Conservation (phyloP, 1,284 basidiomycete genomes). For the Ceratobasidium papillatum region DNA sequence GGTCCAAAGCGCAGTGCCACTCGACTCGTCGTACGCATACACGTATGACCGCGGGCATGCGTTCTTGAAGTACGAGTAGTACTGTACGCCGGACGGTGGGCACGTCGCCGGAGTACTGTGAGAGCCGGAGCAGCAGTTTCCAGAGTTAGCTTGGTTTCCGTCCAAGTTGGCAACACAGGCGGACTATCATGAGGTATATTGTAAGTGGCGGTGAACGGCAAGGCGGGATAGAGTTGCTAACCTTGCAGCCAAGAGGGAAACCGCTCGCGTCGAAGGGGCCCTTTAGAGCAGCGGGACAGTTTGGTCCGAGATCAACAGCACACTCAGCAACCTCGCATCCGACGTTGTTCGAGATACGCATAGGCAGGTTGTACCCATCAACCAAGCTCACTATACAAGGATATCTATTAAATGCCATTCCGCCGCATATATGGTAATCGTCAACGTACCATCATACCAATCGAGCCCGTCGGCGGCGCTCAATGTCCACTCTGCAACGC, state of each 20-base stretch:
- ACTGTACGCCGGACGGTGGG: constrained; percentile 40
- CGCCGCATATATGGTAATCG: background rate
- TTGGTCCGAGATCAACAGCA: no score
- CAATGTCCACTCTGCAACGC: constrained; percentile 58
- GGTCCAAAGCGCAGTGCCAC: constrained; percentile 44
- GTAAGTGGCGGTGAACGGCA: background rate
- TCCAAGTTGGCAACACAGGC: constrained; percentile 37
- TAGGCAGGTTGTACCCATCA: constrained; percentile 48
- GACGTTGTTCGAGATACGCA: constrained; percentile 44
- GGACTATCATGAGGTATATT: no score
- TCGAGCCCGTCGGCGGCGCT: constrained; percentile 37
- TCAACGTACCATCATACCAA: constrained; percentile 44
- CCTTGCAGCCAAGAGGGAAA: constrained; percentile 44
- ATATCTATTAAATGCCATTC: no score
- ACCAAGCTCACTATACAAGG: constrained; percentile 47
- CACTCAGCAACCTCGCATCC: constrained; percentile 39
- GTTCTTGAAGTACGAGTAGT: constrained; percentile 56
- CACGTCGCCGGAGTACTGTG: constrained; percentile 47
- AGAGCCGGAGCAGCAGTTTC: no score
- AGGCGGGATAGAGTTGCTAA: background rate
- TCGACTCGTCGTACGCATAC: constrained; percentile 50
- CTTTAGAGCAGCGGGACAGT: constrained; percentile 45
- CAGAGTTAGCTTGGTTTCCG: no score
- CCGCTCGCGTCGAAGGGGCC: constrained; percentile 42
- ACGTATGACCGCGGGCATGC: constrained; percentile 43